phyloP scores from a whole-genome alignment of 768 basidiomycete species.

The Kwoniella bestiolae region DNA sequence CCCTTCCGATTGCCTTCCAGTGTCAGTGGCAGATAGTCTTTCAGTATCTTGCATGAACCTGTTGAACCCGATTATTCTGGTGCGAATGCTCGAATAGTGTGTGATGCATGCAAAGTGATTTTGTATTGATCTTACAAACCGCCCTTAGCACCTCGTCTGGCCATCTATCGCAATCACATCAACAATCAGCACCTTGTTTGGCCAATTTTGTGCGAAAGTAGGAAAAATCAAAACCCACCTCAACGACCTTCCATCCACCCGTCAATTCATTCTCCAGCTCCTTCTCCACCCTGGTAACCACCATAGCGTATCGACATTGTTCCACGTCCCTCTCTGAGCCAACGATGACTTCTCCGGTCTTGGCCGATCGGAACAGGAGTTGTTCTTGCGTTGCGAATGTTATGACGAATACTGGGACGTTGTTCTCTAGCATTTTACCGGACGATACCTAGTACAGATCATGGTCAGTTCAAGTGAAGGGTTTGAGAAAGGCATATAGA shows the following conservation, averaged over 20 bases:
- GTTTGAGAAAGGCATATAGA: no score
- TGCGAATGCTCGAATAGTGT: slow-evolving; percentile 16
- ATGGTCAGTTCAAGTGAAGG: no score
- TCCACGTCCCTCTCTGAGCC: slow-evolving; percentile 90
- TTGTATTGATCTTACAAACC: slow-evolving; percentile 15
- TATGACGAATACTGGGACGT: slow-evolving; percentile 84
- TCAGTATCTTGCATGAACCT: no score
- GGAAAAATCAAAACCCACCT: slow-evolving; percentile 63
- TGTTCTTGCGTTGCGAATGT: slow-evolving; percentile 94
- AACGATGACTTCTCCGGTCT: slow-evolving; percentile 81
- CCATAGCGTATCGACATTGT: slow-evolving; percentile 90
- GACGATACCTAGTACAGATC: slow-evolving; percentile 50
- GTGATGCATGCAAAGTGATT: slow-evolving; percentile 25
- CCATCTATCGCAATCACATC: slow-evolving; percentile 15
- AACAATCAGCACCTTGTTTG: slow-evolving; percentile 1
- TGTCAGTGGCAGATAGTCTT: no score
- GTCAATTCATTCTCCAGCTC: slow-evolving; percentile 91
- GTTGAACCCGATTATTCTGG: no score
- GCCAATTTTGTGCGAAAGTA: background rate
- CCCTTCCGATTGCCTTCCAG: no score
- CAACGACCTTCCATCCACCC: slow-evolving; percentile 96
- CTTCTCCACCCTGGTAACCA: slow-evolving; percentile 82
- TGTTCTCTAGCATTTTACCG: slow-evolving; percentile 87
- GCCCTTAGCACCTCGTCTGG: slow-evolving; percentile 26
- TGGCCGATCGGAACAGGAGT: slow-evolving; percentile 84